Base-by-base conservation (phyloP, 257 asterid species). In the Thymus quinquecostatus region DNA sequence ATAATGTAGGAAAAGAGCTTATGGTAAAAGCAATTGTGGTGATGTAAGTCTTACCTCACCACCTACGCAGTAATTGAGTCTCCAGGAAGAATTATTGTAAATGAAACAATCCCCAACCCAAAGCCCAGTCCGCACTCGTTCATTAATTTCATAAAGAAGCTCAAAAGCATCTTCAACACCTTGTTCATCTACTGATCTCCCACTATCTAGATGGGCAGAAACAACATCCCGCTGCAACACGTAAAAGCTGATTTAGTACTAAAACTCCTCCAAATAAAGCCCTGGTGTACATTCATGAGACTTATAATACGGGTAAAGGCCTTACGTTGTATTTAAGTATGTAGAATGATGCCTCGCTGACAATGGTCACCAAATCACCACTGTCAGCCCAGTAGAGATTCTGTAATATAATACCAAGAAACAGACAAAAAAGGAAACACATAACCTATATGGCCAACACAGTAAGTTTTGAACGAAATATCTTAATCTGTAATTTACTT, bases 91-190 rank as follows among this genome's bases (percentile, higher is more conserved):
- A 77, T 92, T 95, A 72, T 79, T 95, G 86, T 95, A 95, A 74
- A 95, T 95, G 77, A 95, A 95, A 79, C 99, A 95, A 78, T 95
- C 99, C 69, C 98, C 99, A 59, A 95, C 98, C 99, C 99, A 95
- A 47, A 92, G 56, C 70, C 98, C 99, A 85, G 99, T 92, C 69
- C 98, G 84, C n/a, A 88, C 98, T 60, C 99, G 87, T 84, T 95
- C 99, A 86, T 87, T 90, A 66, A 95, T 84, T 80, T 92, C 98
- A 85, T 92, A 87, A 67, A 95, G 92, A 77, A 88, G 95, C 83
- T 92, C 99, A 85, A 95, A 95, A 56, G 99, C 99, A 81, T 95
- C 99, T 80, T 92, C 99, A 57, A 92, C 95, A 2, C 98, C 99
- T 82, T 95, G 88, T 58, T 95, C 99, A 80, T 92, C 98, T 53